Conservation (phyloP, 2,329 filamentous ascomycete species). For the Colletotrichum godetiae region DNA sequence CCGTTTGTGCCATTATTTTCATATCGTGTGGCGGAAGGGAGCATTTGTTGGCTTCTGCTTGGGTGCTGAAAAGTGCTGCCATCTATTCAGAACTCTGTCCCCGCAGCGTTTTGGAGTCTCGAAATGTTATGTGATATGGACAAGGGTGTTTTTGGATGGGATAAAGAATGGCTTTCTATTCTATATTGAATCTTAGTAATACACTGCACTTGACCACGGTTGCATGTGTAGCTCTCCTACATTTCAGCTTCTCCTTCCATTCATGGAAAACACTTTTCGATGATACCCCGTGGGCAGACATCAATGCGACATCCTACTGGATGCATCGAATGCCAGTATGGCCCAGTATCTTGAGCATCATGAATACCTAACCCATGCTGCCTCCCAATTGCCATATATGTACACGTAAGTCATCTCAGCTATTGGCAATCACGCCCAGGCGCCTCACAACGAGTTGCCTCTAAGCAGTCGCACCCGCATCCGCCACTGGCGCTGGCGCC, state of each 20-base stretch:
- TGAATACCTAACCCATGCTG: not conserved
- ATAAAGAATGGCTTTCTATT: not conserved
- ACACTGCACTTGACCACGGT: not conserved
- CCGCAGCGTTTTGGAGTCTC: too few relatives aligned
- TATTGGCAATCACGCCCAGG: not conserved
- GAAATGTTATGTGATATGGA: too few relatives aligned
- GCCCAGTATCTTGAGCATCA: not conserved
- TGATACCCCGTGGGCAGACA: not conserved
- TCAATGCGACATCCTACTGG: not conserved
- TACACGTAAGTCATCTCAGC: not conserved
- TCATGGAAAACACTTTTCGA: not conserved
- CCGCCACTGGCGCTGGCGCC: not conserved
- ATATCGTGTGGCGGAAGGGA: too few relatives aligned
- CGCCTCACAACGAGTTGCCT: not conserved
- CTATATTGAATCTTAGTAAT: not conserved
- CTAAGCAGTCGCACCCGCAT: constrained; percentile 3
- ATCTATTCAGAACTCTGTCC: too few relatives aligned
- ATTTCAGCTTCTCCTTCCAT: not conserved
- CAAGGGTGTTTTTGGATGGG: too few relatives aligned
- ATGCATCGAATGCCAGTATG: not conserved
- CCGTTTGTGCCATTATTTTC: too few relatives aligned
- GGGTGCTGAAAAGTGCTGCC: too few relatives aligned
- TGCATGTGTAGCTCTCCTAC: not conserved
- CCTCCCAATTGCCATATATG: not conserved
- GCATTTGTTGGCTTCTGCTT: too few relatives aligned